Conservation (phyloP, 345 rosid genomes). For the Lumnitzera racemosa region DNA sequence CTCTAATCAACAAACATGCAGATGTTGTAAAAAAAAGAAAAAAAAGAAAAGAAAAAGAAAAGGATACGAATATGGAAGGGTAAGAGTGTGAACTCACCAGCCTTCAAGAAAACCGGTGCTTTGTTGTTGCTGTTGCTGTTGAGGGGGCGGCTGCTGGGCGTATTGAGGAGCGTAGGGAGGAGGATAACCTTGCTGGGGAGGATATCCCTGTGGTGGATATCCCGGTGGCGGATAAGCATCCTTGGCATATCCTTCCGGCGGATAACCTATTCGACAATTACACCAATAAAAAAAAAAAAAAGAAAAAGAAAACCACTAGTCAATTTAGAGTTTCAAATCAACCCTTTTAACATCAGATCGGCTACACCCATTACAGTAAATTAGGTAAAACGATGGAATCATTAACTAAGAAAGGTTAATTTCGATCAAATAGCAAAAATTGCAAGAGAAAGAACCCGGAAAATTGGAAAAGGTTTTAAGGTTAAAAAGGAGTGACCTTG, state of each 20-base stretch:
- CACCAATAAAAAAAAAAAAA: no score
- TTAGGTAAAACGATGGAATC: no score
- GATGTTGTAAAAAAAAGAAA: no score
- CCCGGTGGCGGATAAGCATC: constrained; percentile 71
- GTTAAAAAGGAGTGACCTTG: constrained; percentile 39
- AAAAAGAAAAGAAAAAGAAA: no score
- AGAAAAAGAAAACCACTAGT: constrained; percentile 14
- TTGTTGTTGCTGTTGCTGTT: constrained; percentile 34
- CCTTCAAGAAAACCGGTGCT: constrained; percentile 59
- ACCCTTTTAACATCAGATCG: neutral
- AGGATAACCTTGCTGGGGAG: constrained; percentile 30
- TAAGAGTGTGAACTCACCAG: constrained; percentile 32
- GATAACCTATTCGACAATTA: constrained; percentile 51
- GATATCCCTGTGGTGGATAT: constrained; percentile 47
- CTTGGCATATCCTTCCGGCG: constrained; percentile 77
- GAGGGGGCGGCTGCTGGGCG: constrained; percentile 60
- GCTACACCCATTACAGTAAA: neutral
- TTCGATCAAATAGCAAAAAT: no score
- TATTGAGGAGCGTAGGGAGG: constrained; percentile 77
- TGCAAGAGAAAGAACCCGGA: neutral
- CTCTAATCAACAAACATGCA: no score
- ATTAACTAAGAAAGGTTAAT: no score
- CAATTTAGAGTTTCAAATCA: neutral
- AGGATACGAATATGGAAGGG: neutral
- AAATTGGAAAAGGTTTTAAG: neutral